phyloP scores from a whole-genome alignment of 1,139 yeast species.

The Protomyces inouyei region DNA sequence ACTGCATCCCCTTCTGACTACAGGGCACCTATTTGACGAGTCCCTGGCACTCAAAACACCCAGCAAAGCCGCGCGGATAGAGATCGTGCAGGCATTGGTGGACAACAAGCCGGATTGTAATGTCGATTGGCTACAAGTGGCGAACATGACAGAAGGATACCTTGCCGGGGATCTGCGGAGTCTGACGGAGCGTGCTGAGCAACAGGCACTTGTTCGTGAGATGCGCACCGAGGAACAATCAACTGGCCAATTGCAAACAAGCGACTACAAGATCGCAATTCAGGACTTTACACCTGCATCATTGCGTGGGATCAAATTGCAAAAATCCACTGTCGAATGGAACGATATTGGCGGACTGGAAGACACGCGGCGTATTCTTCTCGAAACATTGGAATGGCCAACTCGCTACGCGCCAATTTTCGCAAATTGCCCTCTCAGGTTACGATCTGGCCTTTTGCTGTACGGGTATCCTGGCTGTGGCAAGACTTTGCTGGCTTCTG shows the following conservation, averaged over 20 bases:
- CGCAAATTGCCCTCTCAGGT: constrained; percentile 75
- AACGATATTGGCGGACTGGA: constrained; percentile 73
- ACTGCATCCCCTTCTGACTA: constrained; percentile 56
- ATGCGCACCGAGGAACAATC: background rate
- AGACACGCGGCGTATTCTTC: constrained; percentile 66
- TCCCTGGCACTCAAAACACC: constrained; percentile 64
- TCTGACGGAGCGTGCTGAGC: constrained; percentile 68
- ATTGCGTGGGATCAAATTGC: constrained; percentile 78
- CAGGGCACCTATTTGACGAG: constrained; percentile 63
- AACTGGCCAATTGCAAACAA: background rate
- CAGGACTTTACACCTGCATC: constrained; percentile 72
- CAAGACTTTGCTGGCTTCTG: constrained; percentile 85
- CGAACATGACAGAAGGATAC: constrained; percentile 80
- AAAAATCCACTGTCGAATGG: constrained; percentile 75
- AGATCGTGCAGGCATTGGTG: constrained; percentile 46
- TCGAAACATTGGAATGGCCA: constrained; percentile 96
- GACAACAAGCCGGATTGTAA: constrained; percentile 37
- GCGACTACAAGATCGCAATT: constrained; percentile 55
- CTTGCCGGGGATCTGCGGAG: constrained; percentile 75
- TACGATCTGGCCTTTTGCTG: constrained; percentile 81
- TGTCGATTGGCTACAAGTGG: constrained; percentile 62
- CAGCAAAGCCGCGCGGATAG: constrained; percentile 55
- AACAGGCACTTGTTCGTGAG: constrained; percentile 50
- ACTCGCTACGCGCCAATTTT: constrained; percentile 92
- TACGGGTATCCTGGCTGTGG: constrained; percentile 99